Evolutionary conservation across 1,284 basidiomycete species (phyloP).

Genomic region (Cryptococcus amylolentus): DNA sequence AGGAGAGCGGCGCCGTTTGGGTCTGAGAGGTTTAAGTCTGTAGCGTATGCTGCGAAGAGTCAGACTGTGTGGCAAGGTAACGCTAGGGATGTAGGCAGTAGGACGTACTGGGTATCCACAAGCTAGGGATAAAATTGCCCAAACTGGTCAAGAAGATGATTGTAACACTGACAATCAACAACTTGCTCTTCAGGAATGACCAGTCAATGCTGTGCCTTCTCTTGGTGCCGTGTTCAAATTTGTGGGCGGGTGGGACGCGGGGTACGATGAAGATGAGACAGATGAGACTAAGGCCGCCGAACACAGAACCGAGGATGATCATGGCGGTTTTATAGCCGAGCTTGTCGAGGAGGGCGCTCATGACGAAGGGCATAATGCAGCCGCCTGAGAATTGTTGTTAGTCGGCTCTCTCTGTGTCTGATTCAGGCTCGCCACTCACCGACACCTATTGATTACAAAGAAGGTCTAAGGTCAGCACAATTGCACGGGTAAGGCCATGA

Average conservation of each 20-base stretch:
- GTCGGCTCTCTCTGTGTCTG: no score
- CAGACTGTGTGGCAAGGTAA: no score
- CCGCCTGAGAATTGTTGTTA: constrained; percentile 23
- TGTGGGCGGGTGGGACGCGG: constrained; percentile 40
- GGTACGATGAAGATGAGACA: constrained; percentile 41
- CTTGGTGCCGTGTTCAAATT: constrained; percentile 1
- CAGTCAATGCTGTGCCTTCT: constrained; percentile 19
- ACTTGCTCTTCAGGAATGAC: constrained; percentile 24
- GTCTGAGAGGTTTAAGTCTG: constrained; percentile 31
- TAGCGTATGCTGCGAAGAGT: constrained; percentile 30
- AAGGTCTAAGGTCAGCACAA: no score
- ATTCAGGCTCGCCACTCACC: no score
- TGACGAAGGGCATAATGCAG: constrained; percentile 44
- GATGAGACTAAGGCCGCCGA: constrained; percentile 26
- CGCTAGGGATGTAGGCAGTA: background rate
- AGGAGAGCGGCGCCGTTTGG: constrained; percentile 45
- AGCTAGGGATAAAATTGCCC: constrained; percentile 46
- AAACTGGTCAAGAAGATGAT: constrained; percentile 42
- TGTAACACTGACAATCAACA: constrained; percentile 33
- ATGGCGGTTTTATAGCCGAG: constrained; percentile 48
- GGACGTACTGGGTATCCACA: constrained; percentile 46
- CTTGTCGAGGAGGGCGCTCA: constrained; percentile 31
- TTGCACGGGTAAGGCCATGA: no score
- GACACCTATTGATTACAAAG: no score
- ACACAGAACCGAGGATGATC: constrained; percentile 40